Conservation (phyloP, 116 monocot species). For the Phalaenopsis hybrid region DNA sequence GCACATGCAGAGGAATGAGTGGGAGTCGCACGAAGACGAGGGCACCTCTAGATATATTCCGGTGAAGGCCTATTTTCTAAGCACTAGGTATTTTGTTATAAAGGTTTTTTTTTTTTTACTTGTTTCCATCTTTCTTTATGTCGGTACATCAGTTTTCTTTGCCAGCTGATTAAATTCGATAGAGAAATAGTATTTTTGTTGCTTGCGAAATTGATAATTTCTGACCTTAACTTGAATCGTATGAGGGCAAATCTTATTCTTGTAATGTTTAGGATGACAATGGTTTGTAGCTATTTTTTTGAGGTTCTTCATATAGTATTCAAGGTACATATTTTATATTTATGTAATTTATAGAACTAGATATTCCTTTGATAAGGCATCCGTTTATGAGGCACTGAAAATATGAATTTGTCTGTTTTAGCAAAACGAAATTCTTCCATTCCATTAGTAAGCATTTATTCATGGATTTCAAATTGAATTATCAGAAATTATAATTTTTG, state of each 20-base stretch:
- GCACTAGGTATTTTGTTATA: slow-evolving; percentile 44
- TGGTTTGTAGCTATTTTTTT: not conserved
- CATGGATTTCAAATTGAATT: too few relatives aligned
- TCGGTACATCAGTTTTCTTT: not conserved
- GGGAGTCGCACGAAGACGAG: slow-evolving; percentile 25
- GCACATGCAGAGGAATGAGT: slow-evolving; percentile 7
- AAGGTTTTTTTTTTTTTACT: not conserved
- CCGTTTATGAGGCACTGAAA: too few relatives aligned
- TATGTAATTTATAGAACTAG: too few relatives aligned
- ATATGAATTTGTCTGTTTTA: too few relatives aligned
- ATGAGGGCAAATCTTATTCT: not conserved
- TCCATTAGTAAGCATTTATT: too few relatives aligned
- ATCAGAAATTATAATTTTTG: too few relatives aligned
- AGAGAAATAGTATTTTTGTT: not conserved
- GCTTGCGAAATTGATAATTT: not conserved
- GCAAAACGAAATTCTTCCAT: too few relatives aligned
- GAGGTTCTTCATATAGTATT: not conserved
- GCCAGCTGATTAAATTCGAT: not conserved
- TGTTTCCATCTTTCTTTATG: not conserved
- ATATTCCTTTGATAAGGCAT: too few relatives aligned
- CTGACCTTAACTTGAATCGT: not conserved
- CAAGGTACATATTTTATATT: too few relatives aligned
- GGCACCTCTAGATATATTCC: slow-evolving; percentile 52
- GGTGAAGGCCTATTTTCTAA: slow-evolving; percentile 75
- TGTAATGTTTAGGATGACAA: not conserved